These are phyloP conservation scores for Beauveria asiatica DNA, from an alignment of 2,329 filamentous ascomycete genomes.

Conservation along the genomic window DNA sequence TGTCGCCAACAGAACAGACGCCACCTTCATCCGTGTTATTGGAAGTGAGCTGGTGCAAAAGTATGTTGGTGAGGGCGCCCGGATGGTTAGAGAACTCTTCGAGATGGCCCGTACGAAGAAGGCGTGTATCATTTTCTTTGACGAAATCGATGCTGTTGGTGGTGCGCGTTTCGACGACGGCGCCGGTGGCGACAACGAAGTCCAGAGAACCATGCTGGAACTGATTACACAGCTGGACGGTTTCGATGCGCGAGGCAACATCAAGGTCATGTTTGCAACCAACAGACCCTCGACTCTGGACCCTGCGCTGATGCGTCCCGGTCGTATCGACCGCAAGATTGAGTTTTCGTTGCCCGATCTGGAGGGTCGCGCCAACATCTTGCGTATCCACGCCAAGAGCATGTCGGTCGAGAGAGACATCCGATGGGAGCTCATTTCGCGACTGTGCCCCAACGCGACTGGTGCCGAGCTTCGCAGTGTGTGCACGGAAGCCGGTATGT, in stretches of 20 bases:
- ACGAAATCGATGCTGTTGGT: constrained; percentile 94
- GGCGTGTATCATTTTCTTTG: constrained; percentile 95
- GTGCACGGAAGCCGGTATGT: constrained; percentile 98
- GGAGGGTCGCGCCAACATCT: constrained; percentile 92
- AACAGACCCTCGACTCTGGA: constrained; percentile 93
- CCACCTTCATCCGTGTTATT: constrained; percentile 97
- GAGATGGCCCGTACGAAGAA: constrained; percentile 99
- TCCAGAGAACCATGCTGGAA: constrained; percentile 96
- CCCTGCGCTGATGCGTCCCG: constrained; percentile 93
- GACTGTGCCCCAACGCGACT: constrained; percentile 93
- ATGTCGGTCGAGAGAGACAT: constrained; percentile 99
- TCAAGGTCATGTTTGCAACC: constrained; percentile 99
- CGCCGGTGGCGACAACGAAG: constrained; percentile 93
- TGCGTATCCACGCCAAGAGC: constrained; percentile 97
- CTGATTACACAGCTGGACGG: constrained; percentile 94
- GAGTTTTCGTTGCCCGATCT: constrained; percentile 97
- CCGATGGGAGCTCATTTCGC: constrained; percentile 95
- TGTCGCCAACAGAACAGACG: constrained; percentile 95
- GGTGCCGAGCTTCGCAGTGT: constrained; percentile 94
- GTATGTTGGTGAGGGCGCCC: constrained; percentile 94
- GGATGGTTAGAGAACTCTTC: constrained; percentile 97
- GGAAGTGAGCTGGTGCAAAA: constrained; percentile 97
- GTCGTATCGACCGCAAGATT: constrained; percentile 97
- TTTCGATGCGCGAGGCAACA: constrained; percentile 93
- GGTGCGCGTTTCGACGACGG: constrained; percentile 95